Base-by-base conservation (phyloP, 257 asterid species). In the Nicotiana sylvestris region DNA sequence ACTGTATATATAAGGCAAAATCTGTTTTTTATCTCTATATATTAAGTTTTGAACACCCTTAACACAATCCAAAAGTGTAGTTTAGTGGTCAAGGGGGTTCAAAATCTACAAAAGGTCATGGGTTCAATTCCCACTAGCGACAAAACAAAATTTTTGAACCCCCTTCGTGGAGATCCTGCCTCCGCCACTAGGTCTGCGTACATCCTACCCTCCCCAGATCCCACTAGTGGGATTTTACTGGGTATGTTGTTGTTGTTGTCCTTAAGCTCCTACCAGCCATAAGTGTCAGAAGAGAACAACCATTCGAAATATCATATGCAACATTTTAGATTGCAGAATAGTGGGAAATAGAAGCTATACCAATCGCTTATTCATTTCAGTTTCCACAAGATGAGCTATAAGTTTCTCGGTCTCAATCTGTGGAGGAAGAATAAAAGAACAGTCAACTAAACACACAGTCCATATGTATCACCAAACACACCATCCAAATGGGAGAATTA, bases 361-460 rank as follows among this genome's bases (percentile, higher is more conserved):
- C 94, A 84, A 64, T 81, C 97, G 89, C 87, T 92, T 94, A 87
- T 93, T 94, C 92, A 96, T 94, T 89, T 96, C 99, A 81, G 78
- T 88, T 90, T 96, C 99, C 85, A 96, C 99, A 61, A 94, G 98
- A 88, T 94, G 93, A 84, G 98, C 99, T 2, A 96, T 86, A 81
- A 96, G 98, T 88, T 94, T 96, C 89, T 96, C 99, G 7, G 99
- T 96, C 91, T 96, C 99, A 80, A 96, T 96, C 99, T 95, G 90
- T 55, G 39, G 64, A 82, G 55, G 43, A 77, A 55, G 57, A n/a
- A 78, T 3, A 57, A 5, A 46, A 76, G 62, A 77, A 70, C 35
- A 39, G 61, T 81, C 86, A 81, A 64, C 29, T 49, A 13, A 74
- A 27, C 8, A 58, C 57, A 82, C 33, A 49, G 33, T 30, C 3